These are phyloP conservation scores for Biscutella auriculata DNA, from an alignment of 441 rosid genomes.

Conservation along the genomic window DNA sequence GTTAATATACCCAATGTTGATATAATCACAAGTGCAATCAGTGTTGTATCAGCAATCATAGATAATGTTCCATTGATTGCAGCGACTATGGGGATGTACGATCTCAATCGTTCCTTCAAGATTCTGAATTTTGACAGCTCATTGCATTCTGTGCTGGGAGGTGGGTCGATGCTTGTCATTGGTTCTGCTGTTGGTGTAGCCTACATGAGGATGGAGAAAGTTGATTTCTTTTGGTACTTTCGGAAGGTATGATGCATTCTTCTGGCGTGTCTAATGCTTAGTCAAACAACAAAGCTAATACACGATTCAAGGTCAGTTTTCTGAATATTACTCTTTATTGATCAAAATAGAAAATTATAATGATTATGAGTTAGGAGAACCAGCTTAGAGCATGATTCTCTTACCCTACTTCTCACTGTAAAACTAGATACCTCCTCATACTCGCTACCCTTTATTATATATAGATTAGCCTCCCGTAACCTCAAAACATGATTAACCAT, in stretches of 20 bases:
- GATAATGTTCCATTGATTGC: slow-evolving; percentile 91
- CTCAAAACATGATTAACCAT: too few relatives aligned
- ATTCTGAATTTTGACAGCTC: slow-evolving; percentile 88
- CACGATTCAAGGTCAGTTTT: too few relatives aligned
- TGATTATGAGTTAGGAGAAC: too few relatives aligned
- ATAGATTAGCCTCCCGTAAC: too few relatives aligned
- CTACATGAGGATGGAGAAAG: slow-evolving; percentile 85
- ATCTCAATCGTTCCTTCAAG: slow-evolving; percentile 67
- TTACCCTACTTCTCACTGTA: too few relatives aligned
- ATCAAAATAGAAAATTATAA: too few relatives aligned
- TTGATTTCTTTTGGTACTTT: slow-evolving; percentile 89
- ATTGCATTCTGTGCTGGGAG: slow-evolving; percentile 86
- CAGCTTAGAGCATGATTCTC: too few relatives aligned
- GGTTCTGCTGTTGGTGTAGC: slow-evolving; percentile 96
- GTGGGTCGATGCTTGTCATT: slow-evolving; percentile 75
- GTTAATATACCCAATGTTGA: slow-evolving; percentile 61
- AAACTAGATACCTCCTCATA: too few relatives aligned
- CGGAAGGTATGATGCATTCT: slow-evolving; percentile 44
- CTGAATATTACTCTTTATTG: too few relatives aligned
- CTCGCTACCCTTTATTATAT: too few relatives aligned
- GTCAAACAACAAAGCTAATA: background rate
- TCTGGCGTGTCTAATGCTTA: background rate
- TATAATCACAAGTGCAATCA: slow-evolving; percentile 68
- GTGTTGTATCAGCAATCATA: slow-evolving; percentile 74
- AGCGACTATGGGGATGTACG: slow-evolving; percentile 95